Base-by-base conservation (phyloP, 1,284 basidiomycete species). In the Athelia sp. region DNA sequence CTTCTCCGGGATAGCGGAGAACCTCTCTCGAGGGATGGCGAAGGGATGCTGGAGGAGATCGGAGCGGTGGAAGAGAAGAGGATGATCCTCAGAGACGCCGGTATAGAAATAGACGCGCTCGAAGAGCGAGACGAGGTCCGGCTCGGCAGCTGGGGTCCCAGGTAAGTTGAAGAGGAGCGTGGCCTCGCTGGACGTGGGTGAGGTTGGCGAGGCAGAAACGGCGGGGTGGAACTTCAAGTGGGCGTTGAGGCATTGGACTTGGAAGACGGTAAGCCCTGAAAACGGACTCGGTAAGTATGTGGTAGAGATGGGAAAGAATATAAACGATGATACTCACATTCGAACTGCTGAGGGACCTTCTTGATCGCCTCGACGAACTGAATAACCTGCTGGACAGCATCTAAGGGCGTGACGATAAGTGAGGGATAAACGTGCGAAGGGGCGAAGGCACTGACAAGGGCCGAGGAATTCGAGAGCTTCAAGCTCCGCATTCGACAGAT, bases 181-280 rank as follows among this genome's bases (percentile, higher is more conserved):
- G 35, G 47, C 36, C 17, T 40, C 36, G 36, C 36, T 40, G 26
- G 13, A 29, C 36, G 36, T 22, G 21, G 36, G 36, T 22, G 36
- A 40, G 21, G 21, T 40, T 17, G 36, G 26, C 13, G 26, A 29
- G 26, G 26, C 26, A 29, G 26, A 13, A 29, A 29, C 26, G 26
- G 26, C 13, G 26, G 26, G 56, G 22, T 81, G 76, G 78, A 79
- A 29, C 26, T 29, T 29, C 26, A 29, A 13, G 26, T 29, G 26
- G 26, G 26, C 26, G 26, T 29, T 29, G 26, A 29, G 26, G 26
- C 26, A 29, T 29, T 29, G 26, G 26, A 29, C 6, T 29, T 29
- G 26, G 45, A 43, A 32, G 49, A 50, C 49, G 19, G 49, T 50
- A 46, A 50, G 26, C 26, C 26, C 26, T 29, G 26, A 50, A 46